A percentile compares a stretch with the other conserved stretches of the same genome.
Evolutionary conservation across 1,139 yeast species (phyloP).

Genomic region (Pichia kudriavzevii): DNA sequence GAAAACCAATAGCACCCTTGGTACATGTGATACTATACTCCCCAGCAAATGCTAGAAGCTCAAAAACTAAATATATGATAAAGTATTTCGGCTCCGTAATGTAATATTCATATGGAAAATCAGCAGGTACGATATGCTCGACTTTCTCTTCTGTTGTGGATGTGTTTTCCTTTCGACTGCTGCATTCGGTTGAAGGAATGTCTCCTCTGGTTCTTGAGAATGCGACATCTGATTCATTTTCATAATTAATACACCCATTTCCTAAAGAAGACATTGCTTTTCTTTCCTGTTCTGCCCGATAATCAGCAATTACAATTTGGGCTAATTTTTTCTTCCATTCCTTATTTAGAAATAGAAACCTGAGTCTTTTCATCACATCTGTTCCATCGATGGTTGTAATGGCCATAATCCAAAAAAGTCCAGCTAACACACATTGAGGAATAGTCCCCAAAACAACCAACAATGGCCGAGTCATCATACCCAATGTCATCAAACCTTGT

Average conservation of each 20-base stretch:
- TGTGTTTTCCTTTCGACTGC: too few relatives aligned
- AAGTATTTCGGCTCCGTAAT: conserved; percentile 40
- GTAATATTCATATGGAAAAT: conserved; percentile 26
- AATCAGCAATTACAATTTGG: conserved; percentile 5
- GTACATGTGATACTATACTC: conserved; percentile 86
- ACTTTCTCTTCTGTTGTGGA: neutral
- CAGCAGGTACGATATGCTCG: conserved; percentile 9
- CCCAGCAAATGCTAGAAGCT: conserved; percentile 61
- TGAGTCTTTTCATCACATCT: conserved; percentile 52
- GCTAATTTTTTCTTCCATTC: conserved; percentile 17
- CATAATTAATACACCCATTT: too few relatives aligned
- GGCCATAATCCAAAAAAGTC: conserved; percentile 91
- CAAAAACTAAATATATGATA: conserved; percentile 47
- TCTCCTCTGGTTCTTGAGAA: neutral
- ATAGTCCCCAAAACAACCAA: conserved; percentile 70
- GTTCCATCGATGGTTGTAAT: conserved; percentile 67
- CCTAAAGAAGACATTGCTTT: too few relatives aligned
- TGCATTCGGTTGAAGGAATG: too few relatives aligned
- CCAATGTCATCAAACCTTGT: conserved; percentile 79
- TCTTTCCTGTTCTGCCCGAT: neutral
- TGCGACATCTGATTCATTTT: neutral
- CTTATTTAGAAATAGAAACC: conserved; percentile 62
- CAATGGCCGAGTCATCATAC: conserved; percentile 86
- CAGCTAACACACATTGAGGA: conserved; percentile 94
- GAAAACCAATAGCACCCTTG: conserved; percentile 90